These are phyloP conservation scores for Akebia trifoliata DNA, from an alignment of 164 flowering plant genomes.

Conservation along the genomic window DNA sequence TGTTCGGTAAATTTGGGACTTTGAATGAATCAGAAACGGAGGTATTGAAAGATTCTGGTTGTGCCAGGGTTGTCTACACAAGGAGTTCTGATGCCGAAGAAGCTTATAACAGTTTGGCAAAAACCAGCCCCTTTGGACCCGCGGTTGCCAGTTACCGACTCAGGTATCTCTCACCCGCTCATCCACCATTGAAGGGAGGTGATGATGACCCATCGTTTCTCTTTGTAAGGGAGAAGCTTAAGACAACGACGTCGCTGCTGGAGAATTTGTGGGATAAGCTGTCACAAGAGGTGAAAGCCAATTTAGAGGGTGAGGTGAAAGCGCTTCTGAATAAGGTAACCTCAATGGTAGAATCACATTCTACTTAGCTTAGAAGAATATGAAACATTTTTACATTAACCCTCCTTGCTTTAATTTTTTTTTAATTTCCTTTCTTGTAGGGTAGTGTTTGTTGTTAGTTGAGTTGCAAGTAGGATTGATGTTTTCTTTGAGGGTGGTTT, in stretches of 20 bases:
- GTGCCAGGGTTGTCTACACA: constrained; percentile 37
- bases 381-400: too few relatives aligned
- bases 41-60: constrained; percentile 25
- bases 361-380: too few relatives aligned
- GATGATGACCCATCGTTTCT: constrained; percentile 53
- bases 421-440: neutral
- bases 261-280: constrained; percentile 58
- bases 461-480: neutral
- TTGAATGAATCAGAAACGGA: constrained; percentile 43
- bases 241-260: constrained; percentile 67
- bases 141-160: constrained; percentile 34
- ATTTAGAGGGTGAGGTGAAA: constrained; percentile 59
- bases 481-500: neutral
- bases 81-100: constrained; percentile 43
- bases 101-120: constrained; percentile 42
- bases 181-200: too few relatives aligned
- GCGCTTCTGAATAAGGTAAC: constrained; percentile 60
- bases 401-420: too few relatives aligned
- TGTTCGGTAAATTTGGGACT: constrained; percentile 43
- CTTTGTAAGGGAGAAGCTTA: constrained; percentile 52
- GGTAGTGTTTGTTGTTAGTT: neutral
- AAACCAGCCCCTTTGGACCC: constrained; percentile 39
- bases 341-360: constrained; percentile 34
- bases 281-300: constrained; percentile 56
- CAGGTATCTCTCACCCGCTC: too few relatives aligned